Base-by-base conservation (phyloP, 2,329 filamentous ascomycete genomes). In the Ceratocystis alfenasii region DNA sequence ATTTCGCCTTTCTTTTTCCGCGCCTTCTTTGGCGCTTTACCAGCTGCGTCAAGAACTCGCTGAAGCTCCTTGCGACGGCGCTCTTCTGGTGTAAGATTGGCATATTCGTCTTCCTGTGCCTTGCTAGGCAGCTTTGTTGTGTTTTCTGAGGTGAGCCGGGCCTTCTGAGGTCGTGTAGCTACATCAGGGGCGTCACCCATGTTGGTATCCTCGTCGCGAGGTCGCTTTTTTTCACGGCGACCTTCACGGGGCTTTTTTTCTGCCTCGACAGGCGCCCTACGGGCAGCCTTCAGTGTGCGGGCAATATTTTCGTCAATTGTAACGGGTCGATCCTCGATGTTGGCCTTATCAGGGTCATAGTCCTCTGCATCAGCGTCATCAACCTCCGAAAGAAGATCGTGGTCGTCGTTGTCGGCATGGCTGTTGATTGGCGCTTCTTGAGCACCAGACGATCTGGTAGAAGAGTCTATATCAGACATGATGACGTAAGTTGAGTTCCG, bases 31-130 rank as follows among this genome's bases (percentile, higher is more conserved):
- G 79, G 81, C 10, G 71, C 70, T 78, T 95, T 95, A 71, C 95
- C 80, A 0, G 92, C 91, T 66, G 89, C 89, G 74, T 96, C 90
- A 78, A 97, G 90, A 66, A 89, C 88, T 70, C 87, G 83, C 72
- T 96, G 90, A 64, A 99, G 85, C 22, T 90, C 92, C 70, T 89
- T 83, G 71, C 88, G 86, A 71, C 92, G 85, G 71, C 89, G 83
- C 77, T 96, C 90, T 75, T 94, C 90, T 0, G 91, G 90, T 22
- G 88, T 87, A 71, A 97, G 76, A 69, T 87, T 81, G 71, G 90
- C 89, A 68, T 95, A 90, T 69, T 89, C 85, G 4, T 85, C 82
- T 67, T 86, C 83, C 2, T 80, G 80, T 22, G 78, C 75, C 1
- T 76, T 69, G 15, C 73, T 71, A 41, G 76, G 78, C 63, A 77